Evolutionary conservation across 441 rosid genomes (phyloP), one percentile per base, ranked within the genome.

Genomic region (Euphorbia celastroides): DNA sequence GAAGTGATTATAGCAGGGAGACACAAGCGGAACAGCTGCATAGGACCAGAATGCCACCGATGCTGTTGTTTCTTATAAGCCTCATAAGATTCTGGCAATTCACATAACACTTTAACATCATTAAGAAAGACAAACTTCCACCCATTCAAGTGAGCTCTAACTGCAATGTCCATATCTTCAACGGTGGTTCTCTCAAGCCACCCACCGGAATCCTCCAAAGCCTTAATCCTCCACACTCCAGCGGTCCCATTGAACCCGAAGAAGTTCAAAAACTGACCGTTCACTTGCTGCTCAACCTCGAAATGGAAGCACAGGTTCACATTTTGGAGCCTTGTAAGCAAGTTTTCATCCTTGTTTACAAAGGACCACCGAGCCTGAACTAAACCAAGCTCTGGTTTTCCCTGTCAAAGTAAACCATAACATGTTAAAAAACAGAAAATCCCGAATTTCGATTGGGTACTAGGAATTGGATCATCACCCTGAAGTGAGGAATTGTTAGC

Each of bases 211-310:
- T 89, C 96, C 68, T 88, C 96, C 41, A 93, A 68, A 6, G 98
- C 90, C 70, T 92, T 86, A 70, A 90, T 88, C 58, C 98, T 88
- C 98, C 96, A 92, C 5, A 92, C 98, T 0, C 96, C 98, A 1
- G 98, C 98, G 0, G 98, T 90, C 66, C 98, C 98, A 12, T 92
- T 92, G 88, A 92, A 92, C 23, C 98, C 96, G 8, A 92, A 92
- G 81, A 92, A 92, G 60, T 85, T 85, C 63, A 92, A 86, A 72
- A 78, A 88, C 42, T 77, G 72, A 0, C 96, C 95, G 41, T 88
- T 92, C 38, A 92, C 98, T 78, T 92, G 98, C 60, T 92, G 98
- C 70, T 92, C 98, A 64, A 92, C 98, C 79, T 89, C 98, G 54
- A 92, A 92, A 74, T 92, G 98, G 75, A 92, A 92, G 78, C 95